Conservation (phyloP, 768 basidiomycete genomes). For the Lactarius trivialis region DNA sequence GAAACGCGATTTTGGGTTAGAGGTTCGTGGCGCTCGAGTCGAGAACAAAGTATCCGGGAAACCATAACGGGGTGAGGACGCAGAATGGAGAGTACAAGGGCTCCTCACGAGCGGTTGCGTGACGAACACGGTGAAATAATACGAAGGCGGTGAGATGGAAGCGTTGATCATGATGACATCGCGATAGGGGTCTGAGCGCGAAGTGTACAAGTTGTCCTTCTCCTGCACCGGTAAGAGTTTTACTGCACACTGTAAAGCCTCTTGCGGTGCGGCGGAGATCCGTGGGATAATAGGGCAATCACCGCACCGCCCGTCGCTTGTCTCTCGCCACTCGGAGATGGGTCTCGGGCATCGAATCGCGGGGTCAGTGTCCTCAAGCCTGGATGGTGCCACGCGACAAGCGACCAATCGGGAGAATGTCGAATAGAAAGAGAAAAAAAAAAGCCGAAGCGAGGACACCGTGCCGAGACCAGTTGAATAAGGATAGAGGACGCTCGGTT, state of each 20-base stretch:
- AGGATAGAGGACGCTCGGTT: neutral
- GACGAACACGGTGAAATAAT: neutral
- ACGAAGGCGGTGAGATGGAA: neutral
- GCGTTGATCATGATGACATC: neutral
- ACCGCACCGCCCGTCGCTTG: neutral
- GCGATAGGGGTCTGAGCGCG: neutral
- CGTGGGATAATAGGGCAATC: no score
- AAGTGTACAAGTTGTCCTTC: neutral
- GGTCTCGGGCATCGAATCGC: neutral
- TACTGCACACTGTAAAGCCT: no score
- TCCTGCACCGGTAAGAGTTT: neutral
- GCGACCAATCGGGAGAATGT: neutral
- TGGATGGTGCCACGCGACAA: neutral
- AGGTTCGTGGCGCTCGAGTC: neutral
- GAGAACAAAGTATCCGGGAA: slow-evolving; percentile 6
- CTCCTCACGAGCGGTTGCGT: neutral
- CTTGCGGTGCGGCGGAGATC: no score
- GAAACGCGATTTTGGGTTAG: neutral
- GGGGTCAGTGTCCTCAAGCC: neutral
- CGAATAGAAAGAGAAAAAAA: neutral
- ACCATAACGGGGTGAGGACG: neutral
- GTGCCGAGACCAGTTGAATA: neutral
- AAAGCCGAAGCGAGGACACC: neutral
- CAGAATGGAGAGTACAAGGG: slow-evolving; percentile 6
- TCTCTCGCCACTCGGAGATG: neutral